These are phyloP conservation scores for Sequoiadendron giganteum DNA, from an alignment of 75 land plant species.

Conservation along the genomic window DNA sequence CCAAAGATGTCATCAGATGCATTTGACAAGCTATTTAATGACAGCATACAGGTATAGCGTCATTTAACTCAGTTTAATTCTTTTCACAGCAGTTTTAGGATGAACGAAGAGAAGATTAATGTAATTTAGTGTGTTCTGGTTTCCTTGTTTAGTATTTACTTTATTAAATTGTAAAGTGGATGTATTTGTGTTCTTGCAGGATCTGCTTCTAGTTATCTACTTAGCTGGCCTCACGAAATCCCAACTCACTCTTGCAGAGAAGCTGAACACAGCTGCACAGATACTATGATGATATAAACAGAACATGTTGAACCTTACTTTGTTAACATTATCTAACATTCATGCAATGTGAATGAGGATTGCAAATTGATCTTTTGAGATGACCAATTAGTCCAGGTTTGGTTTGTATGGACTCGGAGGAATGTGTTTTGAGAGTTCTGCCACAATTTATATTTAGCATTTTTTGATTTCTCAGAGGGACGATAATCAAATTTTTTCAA, in stretches of 20 bases:
- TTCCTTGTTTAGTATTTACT: background rate
- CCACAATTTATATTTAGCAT: background rate
- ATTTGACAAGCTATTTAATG: conserved; percentile 94
- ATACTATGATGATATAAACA: conserved; percentile 34
- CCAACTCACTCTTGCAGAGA: conserved; percentile 92
- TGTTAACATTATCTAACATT: background rate
- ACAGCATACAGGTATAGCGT: conserved; percentile 76
- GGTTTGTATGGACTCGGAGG: background rate
- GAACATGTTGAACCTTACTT: background rate
- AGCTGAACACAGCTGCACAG: conserved; percentile 98
- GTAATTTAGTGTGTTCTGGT: background rate
- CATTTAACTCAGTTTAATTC: background rate
- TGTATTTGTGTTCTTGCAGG: conserved; percentile 45
- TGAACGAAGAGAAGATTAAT: background rate
- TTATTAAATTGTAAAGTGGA: background rate
- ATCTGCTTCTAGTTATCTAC: conserved; percentile 72
- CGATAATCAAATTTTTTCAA: background rate
- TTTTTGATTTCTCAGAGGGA: background rate
- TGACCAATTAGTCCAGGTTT: background rate
- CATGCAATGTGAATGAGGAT: background rate
- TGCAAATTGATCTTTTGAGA: background rate
- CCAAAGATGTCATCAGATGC: conserved; percentile 81
- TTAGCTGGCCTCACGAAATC: conserved; percentile 91
- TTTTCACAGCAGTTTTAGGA: background rate
- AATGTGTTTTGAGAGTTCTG: background rate